phyloP scores from a whole-genome alignment of 2,329 filamentous ascomycete species.

The Xylariaceae sp. region DNA sequence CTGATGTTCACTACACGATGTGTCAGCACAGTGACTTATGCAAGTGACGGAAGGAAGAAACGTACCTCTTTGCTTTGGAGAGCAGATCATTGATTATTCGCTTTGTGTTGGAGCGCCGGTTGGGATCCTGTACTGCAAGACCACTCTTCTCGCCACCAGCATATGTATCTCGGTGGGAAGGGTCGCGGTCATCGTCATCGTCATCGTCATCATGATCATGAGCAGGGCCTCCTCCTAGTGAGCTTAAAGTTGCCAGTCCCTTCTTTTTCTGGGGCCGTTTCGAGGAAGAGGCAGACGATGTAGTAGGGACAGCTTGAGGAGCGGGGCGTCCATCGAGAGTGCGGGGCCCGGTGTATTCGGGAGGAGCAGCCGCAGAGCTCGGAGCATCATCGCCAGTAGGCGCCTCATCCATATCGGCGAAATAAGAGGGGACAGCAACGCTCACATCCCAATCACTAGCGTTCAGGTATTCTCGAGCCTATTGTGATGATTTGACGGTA shows the following conservation, averaged over 20 bases:
- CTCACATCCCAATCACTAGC: conserved; percentile 62
- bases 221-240: conserved; percentile 43
- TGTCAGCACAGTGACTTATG: conserved; percentile 15
- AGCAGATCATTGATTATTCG: conserved; percentile 59
- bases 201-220: conserved; percentile 47
- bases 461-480: conserved; percentile 64
- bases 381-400: conserved; percentile 37
- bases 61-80: conserved; percentile 57
- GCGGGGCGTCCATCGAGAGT: conserved; percentile 59
- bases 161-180: conserved; percentile 65
- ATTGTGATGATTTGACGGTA: not conserved
- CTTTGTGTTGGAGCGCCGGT: conserved; percentile 45
- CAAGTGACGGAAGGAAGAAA: not conserved
- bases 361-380: conserved; percentile 19
- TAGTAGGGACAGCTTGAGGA: conserved; percentile 35
- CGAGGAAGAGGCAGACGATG: conserved; percentile 26
- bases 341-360: conserved; percentile 53
- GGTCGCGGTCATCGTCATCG: conserved; percentile 44
- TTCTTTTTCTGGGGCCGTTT: conserved; percentile 49
- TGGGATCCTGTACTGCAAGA: conserved; percentile 60
- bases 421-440: conserved; percentile 57
- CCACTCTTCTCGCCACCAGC: conserved; percentile 82
- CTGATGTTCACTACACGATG: conserved; percentile 50
- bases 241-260: conserved; percentile 57
- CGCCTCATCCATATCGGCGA: conserved; percentile 49